Evolutionary conservation across 371 early-diverging fungal species (phyloP).

Genomic region (Circinella minor): DNA sequence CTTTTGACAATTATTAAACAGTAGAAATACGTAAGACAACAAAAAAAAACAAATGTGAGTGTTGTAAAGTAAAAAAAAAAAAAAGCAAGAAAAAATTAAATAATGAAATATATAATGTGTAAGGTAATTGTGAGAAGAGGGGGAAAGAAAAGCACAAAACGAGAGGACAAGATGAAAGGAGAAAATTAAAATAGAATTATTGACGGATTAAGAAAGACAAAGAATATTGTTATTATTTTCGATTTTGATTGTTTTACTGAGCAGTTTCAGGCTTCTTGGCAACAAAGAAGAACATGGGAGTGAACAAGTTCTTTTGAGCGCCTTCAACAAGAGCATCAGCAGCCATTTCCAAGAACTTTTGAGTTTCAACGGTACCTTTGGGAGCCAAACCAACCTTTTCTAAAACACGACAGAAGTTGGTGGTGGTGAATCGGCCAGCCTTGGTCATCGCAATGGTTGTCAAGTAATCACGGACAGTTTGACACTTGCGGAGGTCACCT

Average conservation of each 20-base stretch:
- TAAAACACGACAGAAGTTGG: constrained; percentile 68
- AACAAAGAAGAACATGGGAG: constrained; percentile 94
- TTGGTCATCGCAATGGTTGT: constrained; percentile 59
- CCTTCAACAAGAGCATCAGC: constrained; percentile 82
- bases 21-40: too few species aligned
- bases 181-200: too few species aligned
- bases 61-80: too few species aligned
- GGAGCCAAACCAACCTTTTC: constrained; percentile 86
- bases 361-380: constrained; percentile 80
- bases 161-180: too few species aligned
- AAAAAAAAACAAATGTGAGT: too few species aligned
- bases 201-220: too few species aligned
- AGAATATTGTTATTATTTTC: too few species aligned
- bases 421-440: constrained; percentile 65
- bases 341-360: constrained; percentile 78
- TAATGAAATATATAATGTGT: too few species aligned
- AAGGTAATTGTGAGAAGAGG: too few species aligned
- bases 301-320: constrained; percentile 79
- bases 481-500: constrained; percentile 60
- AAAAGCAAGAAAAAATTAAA: too few species aligned
- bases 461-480: constrained; percentile 63
- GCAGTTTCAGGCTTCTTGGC: constrained; percentile 77
- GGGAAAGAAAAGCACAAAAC: too few species aligned
- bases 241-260: background rate
- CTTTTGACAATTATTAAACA: too few species aligned